Evolutionary conservation across 176 grass and related monocot species (phyloP).

Genomic region (Alloteropsis semialata): DNA sequence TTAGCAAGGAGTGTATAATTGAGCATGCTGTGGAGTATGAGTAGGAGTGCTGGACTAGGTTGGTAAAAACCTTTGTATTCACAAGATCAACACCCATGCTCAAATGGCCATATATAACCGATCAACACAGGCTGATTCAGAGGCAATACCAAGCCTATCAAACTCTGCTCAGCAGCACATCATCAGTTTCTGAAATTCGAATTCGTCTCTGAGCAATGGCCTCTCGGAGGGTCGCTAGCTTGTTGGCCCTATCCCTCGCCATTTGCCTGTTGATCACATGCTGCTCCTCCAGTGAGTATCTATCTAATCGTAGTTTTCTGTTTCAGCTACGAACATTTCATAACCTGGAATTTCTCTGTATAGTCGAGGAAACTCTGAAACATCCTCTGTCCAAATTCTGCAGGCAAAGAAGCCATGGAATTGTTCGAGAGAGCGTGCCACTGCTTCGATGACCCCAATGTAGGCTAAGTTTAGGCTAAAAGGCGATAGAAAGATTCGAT

Average conservation of each 20-base stretch:
- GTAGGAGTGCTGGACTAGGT: not conserved
- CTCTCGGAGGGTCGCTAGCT: not conserved
- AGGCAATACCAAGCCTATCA: not conserved
- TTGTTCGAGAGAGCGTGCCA: slow-evolving; percentile 41
- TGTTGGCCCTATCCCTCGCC: not conserved
- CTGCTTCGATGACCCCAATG: slow-evolving; percentile 49
- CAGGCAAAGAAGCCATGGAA: slow-evolving; percentile 20
- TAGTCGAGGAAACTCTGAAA: not conserved
- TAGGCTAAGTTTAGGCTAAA: not conserved
- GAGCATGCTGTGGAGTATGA: slow-evolving; percentile 17
- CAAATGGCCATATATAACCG: slow-evolving; percentile 11
- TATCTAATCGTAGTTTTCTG: not conserved
- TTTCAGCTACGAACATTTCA: not conserved
- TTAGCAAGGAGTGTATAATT: slow-evolving; percentile 23
- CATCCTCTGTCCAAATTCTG: not conserved
- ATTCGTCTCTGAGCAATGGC: not conserved
- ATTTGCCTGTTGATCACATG: slow-evolving; percentile 20
- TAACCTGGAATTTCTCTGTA: not conserved
- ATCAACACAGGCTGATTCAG: not conserved
- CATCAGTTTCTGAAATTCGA: no score
- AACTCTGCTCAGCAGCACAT: not conserved
- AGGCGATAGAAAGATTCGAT: not conserved
- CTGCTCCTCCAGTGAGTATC: slow-evolving; percentile 23
- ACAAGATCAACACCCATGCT: not conserved
- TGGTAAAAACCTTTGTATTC: not conserved